Evolutionary conservation across 176 grass and related monocot species (phyloP).

Genomic region (Musa itinerans): DNA sequence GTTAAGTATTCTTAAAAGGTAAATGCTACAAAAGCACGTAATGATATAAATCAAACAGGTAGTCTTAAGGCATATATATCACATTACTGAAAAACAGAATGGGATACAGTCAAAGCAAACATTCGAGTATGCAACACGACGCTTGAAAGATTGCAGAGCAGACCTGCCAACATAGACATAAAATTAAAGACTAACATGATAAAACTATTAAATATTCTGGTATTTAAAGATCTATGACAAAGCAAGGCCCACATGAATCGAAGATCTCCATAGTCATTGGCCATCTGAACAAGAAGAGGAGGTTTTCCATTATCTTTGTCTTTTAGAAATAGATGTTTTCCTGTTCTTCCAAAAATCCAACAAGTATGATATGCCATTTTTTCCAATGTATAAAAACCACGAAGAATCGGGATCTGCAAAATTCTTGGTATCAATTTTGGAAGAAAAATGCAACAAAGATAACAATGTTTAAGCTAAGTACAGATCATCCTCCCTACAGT

Average conservation of each 20-base stretch:
- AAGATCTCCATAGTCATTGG: conserved; percentile 49
- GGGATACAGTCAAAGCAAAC: conserved; percentile 89
- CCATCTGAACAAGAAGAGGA: conserved; percentile 87
- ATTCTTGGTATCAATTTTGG: neutral
- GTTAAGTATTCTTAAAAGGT: conserved; percentile 35
- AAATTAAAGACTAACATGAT: conserved; percentile 16
- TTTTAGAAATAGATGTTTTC: conserved; percentile 82
- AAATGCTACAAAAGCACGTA: neutral
- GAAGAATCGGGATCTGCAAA: conserved; percentile 65
- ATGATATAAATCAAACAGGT: neutral
- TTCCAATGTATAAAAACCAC: conserved; percentile 54
- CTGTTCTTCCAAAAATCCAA: conserved; percentile 67
- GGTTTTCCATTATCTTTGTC: conserved; percentile 64
- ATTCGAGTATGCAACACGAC: conserved; percentile 75
- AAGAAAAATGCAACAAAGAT: neutral
- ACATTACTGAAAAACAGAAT: neutral
- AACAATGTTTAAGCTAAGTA: neutral
- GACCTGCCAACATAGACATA: conserved; percentile 45
- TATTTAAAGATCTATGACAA: neutral
- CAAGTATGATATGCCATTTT: conserved; percentile 63
- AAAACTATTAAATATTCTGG: neutral
- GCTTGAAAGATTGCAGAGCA: conserved; percentile 75
- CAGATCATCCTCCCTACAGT: neutral
- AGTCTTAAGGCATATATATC: conserved; percentile 20
- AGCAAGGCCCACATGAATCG: conserved; percentile 57